These are phyloP conservation scores for Hermanozyma aechmeae DNA, from an alignment of 805 yeast species.

Conservation along the genomic window DNA sequence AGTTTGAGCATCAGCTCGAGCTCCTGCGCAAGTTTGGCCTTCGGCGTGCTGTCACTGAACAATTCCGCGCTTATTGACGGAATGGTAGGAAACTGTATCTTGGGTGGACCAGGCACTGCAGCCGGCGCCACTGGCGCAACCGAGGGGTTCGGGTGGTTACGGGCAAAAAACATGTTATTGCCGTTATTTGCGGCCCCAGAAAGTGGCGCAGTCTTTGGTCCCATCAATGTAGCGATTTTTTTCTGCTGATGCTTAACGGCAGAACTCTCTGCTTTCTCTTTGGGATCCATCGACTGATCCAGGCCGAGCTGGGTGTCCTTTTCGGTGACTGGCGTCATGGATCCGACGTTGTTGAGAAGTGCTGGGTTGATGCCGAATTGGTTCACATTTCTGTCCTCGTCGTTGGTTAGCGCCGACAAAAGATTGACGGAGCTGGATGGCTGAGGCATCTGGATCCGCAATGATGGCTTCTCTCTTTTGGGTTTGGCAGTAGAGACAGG, in stretches of 20 bases:
- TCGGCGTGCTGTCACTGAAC: slow-evolving; percentile 28
- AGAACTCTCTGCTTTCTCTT: neutral
- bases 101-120: too few relatives aligned
- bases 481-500: neutral
- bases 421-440: slow-evolving; percentile 37
- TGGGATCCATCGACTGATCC: slow-evolving; percentile 1
- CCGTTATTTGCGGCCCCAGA: too few relatives aligned
- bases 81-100: slow-evolving; percentile 29
- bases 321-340: slow-evolving; percentile 79
- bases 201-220: slow-evolving; percentile 2
- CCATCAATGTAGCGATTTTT: slow-evolving; percentile 1
- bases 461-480: slow-evolving; percentile 41
- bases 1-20: slow-evolving; percentile 28
- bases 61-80: slow-evolving; percentile 28
- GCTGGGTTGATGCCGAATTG: slow-evolving; percentile 60
- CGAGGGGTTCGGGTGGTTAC: too few relatives aligned
- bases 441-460: slow-evolving; percentile 68
- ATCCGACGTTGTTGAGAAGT: slow-evolving; percentile 37
- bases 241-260: neutral
- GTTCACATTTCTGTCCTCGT: slow-evolving; percentile 38
- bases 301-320: slow-evolving; percentile 21
- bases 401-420: slow-evolving; percentile 29
- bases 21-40: slow-evolving; percentile 23
- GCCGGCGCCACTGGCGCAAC: too few relatives aligned
- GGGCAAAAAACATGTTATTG: too few relatives aligned